Conservation (phyloP, 352 stramenopile species). For the Phytophthora litchii region DNA sequence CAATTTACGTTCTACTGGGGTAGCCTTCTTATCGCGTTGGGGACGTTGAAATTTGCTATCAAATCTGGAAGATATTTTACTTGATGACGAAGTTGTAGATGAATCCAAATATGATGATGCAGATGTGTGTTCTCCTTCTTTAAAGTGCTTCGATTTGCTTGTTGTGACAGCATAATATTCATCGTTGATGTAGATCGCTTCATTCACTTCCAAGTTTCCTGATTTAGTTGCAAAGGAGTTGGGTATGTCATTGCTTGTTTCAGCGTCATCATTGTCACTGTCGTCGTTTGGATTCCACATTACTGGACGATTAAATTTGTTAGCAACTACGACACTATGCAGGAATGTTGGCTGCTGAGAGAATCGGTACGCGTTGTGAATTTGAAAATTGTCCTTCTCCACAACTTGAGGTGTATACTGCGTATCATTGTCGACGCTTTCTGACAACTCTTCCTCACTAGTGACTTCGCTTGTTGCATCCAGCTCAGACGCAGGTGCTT, state of each 20-base stretch:
- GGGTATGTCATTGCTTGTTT: background rate
- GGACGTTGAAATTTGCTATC: constrained; percentile 11
- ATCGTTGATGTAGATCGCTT: constrained; percentile 13
- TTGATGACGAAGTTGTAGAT: too few relatives aligned
- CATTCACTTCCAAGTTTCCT: constrained; percentile 9
- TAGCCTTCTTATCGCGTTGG: constrained; percentile 4
- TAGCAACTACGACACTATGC: constrained; percentile 32
- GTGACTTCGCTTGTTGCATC: background rate
- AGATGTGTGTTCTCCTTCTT: background rate
- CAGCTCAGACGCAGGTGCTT: background rate
- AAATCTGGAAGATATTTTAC: constrained; percentile 1
- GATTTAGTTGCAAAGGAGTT: background rate
- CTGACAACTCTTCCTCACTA: constrained; percentile 2
- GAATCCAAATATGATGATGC: background rate
- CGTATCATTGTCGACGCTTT: background rate
- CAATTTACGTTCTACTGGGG: constrained; percentile 1
- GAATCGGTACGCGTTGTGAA: constrained; percentile 45
- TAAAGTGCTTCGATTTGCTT: background rate
- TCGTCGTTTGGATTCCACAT: constrained; percentile 52
- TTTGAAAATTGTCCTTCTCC: constrained; percentile 22
- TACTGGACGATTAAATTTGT: constrained; percentile 44
- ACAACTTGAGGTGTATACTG: constrained; percentile 16
- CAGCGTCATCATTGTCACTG: constrained; percentile 42
- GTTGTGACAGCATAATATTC: background rate
- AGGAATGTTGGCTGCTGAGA: constrained; percentile 56